Percentiles rank a stretch among this genome's conserved stretches.
Evolutionary conservation across 139 green algal genomes (phyloP).

Genomic region (Picochlorum sp.): DNA sequence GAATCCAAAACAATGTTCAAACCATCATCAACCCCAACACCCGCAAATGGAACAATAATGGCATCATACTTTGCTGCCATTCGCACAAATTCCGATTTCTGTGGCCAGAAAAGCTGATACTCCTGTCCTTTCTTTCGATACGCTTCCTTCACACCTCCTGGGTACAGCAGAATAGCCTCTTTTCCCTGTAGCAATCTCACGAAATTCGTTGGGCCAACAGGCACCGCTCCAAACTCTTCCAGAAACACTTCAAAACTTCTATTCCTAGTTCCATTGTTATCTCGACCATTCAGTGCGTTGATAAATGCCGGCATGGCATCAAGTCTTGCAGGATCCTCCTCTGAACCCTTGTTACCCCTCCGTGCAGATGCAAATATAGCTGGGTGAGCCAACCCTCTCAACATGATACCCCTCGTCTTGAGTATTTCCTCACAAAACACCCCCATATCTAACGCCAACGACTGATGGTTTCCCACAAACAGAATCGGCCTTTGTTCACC

Average conservation of each 20-base stretch:
- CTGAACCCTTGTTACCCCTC: neutral
- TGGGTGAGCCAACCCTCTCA: conserved; percentile 78
- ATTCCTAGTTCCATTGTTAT: neutral
- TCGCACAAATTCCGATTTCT: conserved; percentile 80
- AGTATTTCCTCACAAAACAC: conserved; percentile 70
- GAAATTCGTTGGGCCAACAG: conserved; percentile 68
- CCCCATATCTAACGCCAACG: conserved; percentile 68
- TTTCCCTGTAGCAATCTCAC: conserved; percentile 59
- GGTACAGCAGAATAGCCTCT: conserved; percentile 84
- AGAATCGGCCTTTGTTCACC: conserved; percentile 50
- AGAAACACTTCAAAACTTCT: conserved; percentile 49
- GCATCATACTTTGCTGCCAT: conserved; percentile 79
- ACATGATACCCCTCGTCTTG: conserved; percentile 45
- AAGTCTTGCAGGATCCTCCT: neutral
- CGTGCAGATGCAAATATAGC: conserved; percentile 18
- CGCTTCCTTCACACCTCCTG: conserved; percentile 72
- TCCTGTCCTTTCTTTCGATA: conserved; percentile 69
- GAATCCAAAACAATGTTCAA: conserved; percentile 50
- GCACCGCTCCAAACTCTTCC: conserved; percentile 83
- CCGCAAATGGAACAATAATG: conserved; percentile 89
- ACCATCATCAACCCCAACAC: conserved; percentile 71
- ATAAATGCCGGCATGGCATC: conserved; percentile 16
- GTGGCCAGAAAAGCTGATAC: conserved; percentile 91
- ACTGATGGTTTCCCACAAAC: conserved; percentile 94
- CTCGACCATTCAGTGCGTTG: conserved; percentile 3